Evolutionary conservation across 2,329 filamentous ascomycete genomes (phyloP).

Genomic region (Hypoxylon sp.): DNA sequence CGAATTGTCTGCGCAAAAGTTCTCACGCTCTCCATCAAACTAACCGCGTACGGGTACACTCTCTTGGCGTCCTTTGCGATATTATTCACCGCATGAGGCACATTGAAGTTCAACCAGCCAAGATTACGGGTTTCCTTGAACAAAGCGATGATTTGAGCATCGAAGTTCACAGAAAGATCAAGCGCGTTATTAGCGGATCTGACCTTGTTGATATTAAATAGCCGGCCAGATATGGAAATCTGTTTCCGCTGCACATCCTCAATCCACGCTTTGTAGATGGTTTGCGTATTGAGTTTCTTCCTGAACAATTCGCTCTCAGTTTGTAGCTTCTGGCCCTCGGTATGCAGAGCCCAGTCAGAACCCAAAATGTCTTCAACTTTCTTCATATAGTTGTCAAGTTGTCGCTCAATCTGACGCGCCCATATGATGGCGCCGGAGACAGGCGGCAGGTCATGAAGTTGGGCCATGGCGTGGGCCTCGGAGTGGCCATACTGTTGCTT

Average conservation of each 20-base stretch:
- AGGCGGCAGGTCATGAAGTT: constrained; percentile 93
- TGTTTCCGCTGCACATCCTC: constrained; percentile 90
- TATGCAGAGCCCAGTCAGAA: constrained; percentile 92
- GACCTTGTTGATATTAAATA: constrained; percentile 91
- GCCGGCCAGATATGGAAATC: constrained; percentile 89
- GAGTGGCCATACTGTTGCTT: constrained; percentile 99
- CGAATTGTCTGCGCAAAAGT: constrained; percentile 91
- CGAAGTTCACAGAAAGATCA: constrained; percentile 95
- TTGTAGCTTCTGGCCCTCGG: constrained; percentile 94
- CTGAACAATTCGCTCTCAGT: constrained; percentile 94
- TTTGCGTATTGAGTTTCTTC: constrained; percentile 93
- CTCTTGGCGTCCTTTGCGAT: constrained; percentile 99
- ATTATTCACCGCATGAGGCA: constrained; percentile 94
- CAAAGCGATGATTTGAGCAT: constrained; percentile 94
- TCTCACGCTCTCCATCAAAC: constrained; percentile 98
- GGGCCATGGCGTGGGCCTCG: constrained; percentile 97
- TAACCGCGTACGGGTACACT: constrained; percentile 97
- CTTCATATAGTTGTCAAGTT: constrained; percentile 96
- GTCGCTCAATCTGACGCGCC: constrained; percentile 96
- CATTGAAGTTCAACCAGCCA: constrained; percentile 92
- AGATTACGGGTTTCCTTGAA: constrained; percentile 99
- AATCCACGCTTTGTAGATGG: constrained; percentile 96
- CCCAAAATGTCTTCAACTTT: constrained; percentile 99
- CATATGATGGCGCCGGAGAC: constrained; percentile 98
- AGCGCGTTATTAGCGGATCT: constrained; percentile 90